Conservation (phyloP, 306 rosid genomes). For the Castanea mollissima region DNA sequence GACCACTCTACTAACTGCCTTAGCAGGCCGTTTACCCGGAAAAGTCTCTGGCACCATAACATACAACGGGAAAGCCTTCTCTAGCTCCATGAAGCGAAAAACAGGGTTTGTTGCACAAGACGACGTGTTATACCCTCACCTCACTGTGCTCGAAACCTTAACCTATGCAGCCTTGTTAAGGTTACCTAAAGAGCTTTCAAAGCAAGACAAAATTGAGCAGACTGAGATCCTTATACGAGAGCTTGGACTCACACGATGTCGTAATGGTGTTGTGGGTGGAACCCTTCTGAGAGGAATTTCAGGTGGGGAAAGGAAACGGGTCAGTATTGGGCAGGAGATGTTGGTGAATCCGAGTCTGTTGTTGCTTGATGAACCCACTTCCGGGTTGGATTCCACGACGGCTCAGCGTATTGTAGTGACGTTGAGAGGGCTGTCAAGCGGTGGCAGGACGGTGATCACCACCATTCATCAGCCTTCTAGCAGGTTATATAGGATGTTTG, state of each 20-base stretch:
- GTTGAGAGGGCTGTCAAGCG: constrained; percentile 41
- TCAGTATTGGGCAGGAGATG: constrained; percentile 90
- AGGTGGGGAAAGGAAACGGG: constrained; percentile 82
- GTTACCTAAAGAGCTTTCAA: constrained; percentile 51
- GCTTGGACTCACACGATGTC: constrained; percentile 63
- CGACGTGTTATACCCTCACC: constrained; percentile 79
- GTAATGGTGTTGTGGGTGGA: constrained; percentile 49
- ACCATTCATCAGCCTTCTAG: constrained; percentile 90
- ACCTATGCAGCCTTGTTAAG: constrained; percentile 62
- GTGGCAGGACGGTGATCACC: constrained; percentile 74
- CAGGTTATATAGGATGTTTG: constrained; percentile 72
- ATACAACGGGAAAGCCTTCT: constrained; percentile 59
- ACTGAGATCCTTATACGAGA: constrained; percentile 53
- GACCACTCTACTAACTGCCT: constrained; percentile 72
- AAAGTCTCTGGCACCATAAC: constrained; percentile 66
- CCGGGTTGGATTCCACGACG: constrained; percentile 82
- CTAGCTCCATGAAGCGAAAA: constrained; percentile 47
- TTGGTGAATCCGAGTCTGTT: constrained; percentile 75
- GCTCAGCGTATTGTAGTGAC: constrained; percentile 59
- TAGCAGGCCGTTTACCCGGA: constrained; percentile 59
- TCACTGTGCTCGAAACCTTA: constrained; percentile 71
- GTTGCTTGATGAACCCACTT: constrained; percentile 81
- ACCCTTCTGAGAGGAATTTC: constrained; percentile 65
- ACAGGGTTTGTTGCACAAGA: constrained; percentile 81
- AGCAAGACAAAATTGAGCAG: constrained; percentile 55